phyloP scores from a whole-genome alignment of 1,139 yeast genomes.

The Saccharomycopsis hybrid region DNA sequence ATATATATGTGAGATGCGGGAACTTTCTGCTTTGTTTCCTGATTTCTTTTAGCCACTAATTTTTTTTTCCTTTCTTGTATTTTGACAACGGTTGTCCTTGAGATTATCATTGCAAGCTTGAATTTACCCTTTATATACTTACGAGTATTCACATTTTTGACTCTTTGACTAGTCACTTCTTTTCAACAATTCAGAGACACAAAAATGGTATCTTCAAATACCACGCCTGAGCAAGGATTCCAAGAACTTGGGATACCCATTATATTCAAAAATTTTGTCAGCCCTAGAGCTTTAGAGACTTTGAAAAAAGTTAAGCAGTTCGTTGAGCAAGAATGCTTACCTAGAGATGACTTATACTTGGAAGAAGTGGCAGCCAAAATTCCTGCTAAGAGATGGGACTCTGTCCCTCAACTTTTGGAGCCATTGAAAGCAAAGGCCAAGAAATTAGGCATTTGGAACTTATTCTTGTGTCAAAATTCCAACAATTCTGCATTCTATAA shows the following conservation, averaged over 20 bases:
- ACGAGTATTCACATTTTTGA: no score
- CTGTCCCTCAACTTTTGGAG: slow-evolving; percentile 46
- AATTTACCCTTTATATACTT: no score
- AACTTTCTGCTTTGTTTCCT: no score
- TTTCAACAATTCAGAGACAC: no score
- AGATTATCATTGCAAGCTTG: no score
- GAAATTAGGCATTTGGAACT: slow-evolving; percentile 56
- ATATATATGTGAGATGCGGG: no score
- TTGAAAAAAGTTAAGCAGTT: slow-evolving; percentile 46
- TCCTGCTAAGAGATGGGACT: slow-evolving; percentile 43
- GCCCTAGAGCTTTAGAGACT: slow-evolving; percentile 46
- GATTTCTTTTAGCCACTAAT: no score
- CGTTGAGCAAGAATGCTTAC: slow-evolving; percentile 54
- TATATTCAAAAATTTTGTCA: slow-evolving; percentile 34
- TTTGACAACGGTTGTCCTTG: no score
- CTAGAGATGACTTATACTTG: slow-evolving; percentile 46
- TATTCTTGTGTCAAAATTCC: slow-evolving; percentile 47
- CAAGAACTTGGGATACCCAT: slow-evolving; percentile 29
- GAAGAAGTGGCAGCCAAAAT: slow-evolving; percentile 34
- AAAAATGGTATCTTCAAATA: no score
- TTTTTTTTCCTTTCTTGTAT: no score
- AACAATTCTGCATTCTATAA: slow-evolving; percentile 27
- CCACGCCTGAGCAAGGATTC: no score
- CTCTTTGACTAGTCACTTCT: no score
- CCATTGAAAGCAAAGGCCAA: slow-evolving; percentile 50